Percentiles rank a stretch among this genome's conserved stretches.
Evolutionary conservation across 2,329 filamentous ascomycete genomes (phyloP).

Genomic region (Paraphaeosphaeria minitans): DNA sequence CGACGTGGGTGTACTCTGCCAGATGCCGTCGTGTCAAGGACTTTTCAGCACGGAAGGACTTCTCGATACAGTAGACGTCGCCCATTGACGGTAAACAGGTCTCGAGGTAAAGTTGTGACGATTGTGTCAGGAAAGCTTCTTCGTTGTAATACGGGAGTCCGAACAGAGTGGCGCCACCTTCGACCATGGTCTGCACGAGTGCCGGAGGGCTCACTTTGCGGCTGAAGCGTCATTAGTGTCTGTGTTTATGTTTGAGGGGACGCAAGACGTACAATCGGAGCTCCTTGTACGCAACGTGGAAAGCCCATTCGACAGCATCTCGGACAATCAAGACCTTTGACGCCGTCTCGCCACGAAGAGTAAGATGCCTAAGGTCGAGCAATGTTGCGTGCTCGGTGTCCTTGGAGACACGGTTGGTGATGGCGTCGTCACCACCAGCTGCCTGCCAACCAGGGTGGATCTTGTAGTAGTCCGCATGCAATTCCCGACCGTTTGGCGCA

Average conservation of each 20-base stretch:
- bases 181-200: constrained; percentile 92
- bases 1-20: constrained; percentile 95
- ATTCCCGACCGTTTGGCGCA: constrained; percentile 82
- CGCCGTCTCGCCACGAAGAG: constrained; percentile 81
- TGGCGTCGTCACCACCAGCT: constrained; percentile 85
- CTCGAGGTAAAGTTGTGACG: constrained; percentile 96
- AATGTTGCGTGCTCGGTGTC: constrained; percentile 74
- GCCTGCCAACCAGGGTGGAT: constrained; percentile 71
- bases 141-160: constrained; percentile 88
- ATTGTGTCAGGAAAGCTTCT: constrained; percentile 92
- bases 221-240: not conserved
- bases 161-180: constrained; percentile 91
- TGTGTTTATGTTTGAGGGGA: not conserved
- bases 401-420: constrained; percentile 78
- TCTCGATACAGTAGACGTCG: constrained; percentile 97
- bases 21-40: constrained; percentile 91
- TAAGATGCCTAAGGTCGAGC: constrained; percentile 81
- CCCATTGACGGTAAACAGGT: constrained; percentile 89
- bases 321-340: constrained; percentile 89
- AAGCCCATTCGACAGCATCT: constrained; percentile 78
- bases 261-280: constrained; percentile 58
- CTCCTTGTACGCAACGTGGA: constrained; percentile 79
- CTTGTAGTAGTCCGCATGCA: constrained; percentile 88
- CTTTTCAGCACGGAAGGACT: constrained; percentile 98
- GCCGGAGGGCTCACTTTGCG: constrained; percentile 87